Conservation (phyloP, 2,329 filamentous ascomycete genomes). For the Colletotrichum tofieldiae region DNA sequence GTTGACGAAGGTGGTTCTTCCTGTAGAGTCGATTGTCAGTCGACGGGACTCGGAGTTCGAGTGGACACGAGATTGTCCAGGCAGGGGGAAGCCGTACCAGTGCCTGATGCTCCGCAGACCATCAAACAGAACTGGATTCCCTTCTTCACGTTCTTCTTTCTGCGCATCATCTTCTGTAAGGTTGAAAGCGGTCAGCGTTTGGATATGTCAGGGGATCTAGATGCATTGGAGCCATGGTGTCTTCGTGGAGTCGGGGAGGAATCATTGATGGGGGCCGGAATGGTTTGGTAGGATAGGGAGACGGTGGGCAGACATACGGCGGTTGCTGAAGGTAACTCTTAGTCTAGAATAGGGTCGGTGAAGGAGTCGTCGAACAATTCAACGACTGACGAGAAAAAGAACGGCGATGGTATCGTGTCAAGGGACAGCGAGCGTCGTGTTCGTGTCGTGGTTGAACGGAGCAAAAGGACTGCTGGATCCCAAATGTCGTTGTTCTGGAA, state of each 20-base stretch:
- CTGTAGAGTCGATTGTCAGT: slow-evolving; percentile 61
- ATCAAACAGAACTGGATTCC: slow-evolving; percentile 99
- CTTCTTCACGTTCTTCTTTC: slow-evolving; percentile 99
- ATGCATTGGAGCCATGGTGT: slow-evolving; percentile 35
- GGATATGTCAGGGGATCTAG: slow-evolving; percentile 33
- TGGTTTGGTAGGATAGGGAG: slow-evolving; percentile 9
- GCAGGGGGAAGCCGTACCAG: slow-evolving; percentile 75
- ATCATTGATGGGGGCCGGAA: slow-evolving; percentile 24
- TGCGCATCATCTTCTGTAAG: slow-evolving; percentile 91
- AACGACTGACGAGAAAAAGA: slow-evolving; percentile 33
- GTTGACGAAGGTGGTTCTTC: slow-evolving; percentile 99
- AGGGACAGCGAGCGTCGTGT: slow-evolving; percentile 39
- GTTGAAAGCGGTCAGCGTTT: slow-evolving; percentile 48
- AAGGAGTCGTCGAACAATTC: slow-evolving; percentile 31
- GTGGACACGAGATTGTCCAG: slow-evolving; percentile 24
- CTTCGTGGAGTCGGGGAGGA: slow-evolving; percentile 33
- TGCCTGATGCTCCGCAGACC: slow-evolving; percentile 99
- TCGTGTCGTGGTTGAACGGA: slow-evolving; percentile 35
- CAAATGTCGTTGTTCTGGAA: slow-evolving; percentile 42
- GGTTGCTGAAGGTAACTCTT: slow-evolving; percentile 27
- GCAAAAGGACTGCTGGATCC: slow-evolving; percentile 41
- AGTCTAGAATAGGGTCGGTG: slow-evolving; percentile 29
- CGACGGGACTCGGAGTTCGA: slow-evolving; percentile 6
- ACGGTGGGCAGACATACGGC: slow-evolving; percentile 39
- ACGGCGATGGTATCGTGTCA: slow-evolving; percentile 22